Evolutionary conservation across 495 filamentous ascomycete genomes (phyloP).

Genomic region (Hyaloscypha variabilis): DNA sequence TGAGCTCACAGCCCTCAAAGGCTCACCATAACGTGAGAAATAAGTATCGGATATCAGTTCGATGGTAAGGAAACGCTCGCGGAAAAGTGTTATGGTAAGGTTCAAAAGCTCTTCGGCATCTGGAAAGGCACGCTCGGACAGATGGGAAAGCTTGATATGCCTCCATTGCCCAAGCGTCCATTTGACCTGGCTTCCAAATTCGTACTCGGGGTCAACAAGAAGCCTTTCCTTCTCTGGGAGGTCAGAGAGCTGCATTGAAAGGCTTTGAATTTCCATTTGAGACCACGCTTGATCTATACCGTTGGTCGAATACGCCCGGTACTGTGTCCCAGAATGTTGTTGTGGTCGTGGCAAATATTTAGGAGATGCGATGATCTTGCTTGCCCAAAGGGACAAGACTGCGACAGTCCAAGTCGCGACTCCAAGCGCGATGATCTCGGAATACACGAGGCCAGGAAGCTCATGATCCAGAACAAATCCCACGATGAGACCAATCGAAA

Average conservation of each 20-base stretch:
- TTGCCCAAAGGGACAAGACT: constrained; percentile 45
- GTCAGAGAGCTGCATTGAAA: constrained; percentile 35
- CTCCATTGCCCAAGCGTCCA: constrained; percentile 10
- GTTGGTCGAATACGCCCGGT: constrained; percentile 45
- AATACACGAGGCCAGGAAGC: constrained; percentile 44
- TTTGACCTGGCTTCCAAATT: constrained; percentile 52
- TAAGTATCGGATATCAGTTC: neutral
- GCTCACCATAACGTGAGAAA: neutral
- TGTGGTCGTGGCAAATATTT: no score
- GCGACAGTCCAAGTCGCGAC: constrained; percentile 56
- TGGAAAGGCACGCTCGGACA: constrained; percentile 1
- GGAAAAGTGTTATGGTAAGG: neutral
- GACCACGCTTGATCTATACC: constrained; percentile 51
- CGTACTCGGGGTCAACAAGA: constrained; percentile 33
- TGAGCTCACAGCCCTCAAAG: constrained; percentile 3
- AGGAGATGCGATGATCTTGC: neutral
- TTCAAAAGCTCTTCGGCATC: constrained; percentile 6
- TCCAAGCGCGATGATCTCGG: constrained; percentile 52
- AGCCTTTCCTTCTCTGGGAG: constrained; percentile 3
- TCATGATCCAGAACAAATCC: constrained; percentile 46
- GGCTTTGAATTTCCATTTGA: constrained; percentile 53
- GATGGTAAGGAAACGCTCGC: neutral
- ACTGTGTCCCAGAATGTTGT: no score
- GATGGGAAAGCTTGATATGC: neutral
- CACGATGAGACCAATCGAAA: constrained; percentile 47